Evolutionary conservation across 2,329 filamentous ascomycete genomes (phyloP), one percentile per base, ranked within the genome.

Genomic region (Neopestalotiopsis rosae): DNA sequence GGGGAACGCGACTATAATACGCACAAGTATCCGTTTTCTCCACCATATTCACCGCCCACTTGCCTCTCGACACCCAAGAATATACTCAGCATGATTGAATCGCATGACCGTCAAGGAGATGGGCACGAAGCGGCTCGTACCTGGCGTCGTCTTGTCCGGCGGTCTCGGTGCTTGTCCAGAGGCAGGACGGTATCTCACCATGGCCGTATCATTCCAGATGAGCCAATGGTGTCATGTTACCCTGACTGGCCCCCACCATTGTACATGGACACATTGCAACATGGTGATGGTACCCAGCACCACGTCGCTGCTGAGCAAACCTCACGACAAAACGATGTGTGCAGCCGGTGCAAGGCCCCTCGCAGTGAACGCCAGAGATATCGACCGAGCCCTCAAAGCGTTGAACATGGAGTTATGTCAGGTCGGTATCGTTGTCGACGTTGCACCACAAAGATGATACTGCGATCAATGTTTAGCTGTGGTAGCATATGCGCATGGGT

Each of bases 91-190:
- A 34, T 61, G 30, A 61, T 62, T 17, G 38, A 56, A 17, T n/a
- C 62, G 7, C 32, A 38, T 28, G 42, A 67, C 30, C 17, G 42
- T 3, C 30, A 59, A 28, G 13, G n/a, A 13, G 57, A 34, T 30
- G 14, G 57, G 24, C 13, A 30, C 24, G 57, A 30, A 13, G 57
- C 57, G 13, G 64, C 64, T 7, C 45, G 56, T 38, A 42, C 45
- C 7, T 66, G 64, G 64, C 20, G 57, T 9, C 64, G 45, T 66
- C 64, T 66, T 14, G 49, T 58, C 14, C 64, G 52, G 24, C 42
- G 42, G 30, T 58, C 45, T 10, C 45, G n/a, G n/a, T 20, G 14
- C 17, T 24, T 20, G 7, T 58, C 45, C 17, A 40, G 49, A 12
- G n/a, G 40, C 24, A 56, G 63, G 6, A 65, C 6, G 5, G n/a